Evolutionary conservation across 352 stramenopile genomes (phyloP).

Genomic region (Globisporangium emineosum): DNA sequence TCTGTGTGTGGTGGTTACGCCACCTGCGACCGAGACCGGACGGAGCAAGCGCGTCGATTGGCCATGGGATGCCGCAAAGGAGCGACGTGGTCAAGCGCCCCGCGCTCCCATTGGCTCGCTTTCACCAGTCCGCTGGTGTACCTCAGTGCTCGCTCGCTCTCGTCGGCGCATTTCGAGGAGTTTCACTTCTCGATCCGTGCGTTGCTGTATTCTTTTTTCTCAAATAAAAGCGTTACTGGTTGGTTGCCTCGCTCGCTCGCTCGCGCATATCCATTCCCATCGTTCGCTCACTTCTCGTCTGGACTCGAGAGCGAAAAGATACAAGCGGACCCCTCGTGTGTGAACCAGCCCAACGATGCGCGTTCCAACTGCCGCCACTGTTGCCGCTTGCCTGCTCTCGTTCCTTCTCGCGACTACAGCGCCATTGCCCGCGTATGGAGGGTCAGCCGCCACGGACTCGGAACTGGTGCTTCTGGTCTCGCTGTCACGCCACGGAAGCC

Average conservation of each 20-base stretch:
- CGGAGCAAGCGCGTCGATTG: background rate
- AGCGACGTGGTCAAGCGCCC: background rate
- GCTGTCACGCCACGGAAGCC: constrained; percentile 68
- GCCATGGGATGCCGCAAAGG: background rate
- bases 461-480: constrained; percentile 68
- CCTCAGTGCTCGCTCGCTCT: background rate
- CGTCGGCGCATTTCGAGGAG: background rate
- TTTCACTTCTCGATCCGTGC: background rate
- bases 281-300: constrained; percentile 8
- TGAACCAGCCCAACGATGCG: constrained; percentile 3
- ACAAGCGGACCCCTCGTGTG: background rate
- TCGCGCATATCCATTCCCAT: background rate
- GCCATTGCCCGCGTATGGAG: background rate
- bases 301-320: background rate
- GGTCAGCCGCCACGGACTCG: constrained; percentile 22
- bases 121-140: constrained; percentile 2
- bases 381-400: constrained; percentile 7
- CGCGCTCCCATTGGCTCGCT: background rate
- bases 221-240: no score
- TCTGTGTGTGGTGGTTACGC: background rate
- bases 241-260: no score
- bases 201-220: background rate
- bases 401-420: background rate
- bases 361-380: background rate
- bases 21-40: background rate